Conservation (phyloP, 2,329 filamentous ascomycete species). For the Fonsecaea pugnacius region DNA sequence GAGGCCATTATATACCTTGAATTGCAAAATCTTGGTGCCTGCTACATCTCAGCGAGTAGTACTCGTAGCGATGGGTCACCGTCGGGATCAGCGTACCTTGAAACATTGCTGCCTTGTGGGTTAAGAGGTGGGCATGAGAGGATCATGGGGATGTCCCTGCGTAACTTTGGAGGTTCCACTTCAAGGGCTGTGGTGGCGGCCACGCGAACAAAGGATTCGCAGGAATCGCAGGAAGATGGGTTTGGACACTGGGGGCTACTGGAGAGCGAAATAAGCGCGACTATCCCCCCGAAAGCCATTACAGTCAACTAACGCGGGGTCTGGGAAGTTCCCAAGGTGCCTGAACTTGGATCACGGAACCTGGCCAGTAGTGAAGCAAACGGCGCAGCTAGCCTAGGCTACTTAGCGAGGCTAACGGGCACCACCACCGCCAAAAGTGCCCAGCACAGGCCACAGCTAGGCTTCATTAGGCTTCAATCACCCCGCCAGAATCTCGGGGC, state of each 20-base stretch:
- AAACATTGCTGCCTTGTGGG: not conserved
- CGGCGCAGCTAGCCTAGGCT: not conserved
- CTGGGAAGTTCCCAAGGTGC: not conserved
- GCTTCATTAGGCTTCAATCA: not conserved
- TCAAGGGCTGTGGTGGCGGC: conserved; percentile 13
- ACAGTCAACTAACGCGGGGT: conserved; percentile 1
- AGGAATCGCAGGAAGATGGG: conserved; percentile 9
- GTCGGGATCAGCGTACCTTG: not conserved
- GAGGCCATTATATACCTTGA: not conserved
- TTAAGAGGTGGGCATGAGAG: not conserved
- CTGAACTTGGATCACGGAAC: not conserved
- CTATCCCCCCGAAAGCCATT: not conserved
- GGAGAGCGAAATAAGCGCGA: conserved; percentile 3
- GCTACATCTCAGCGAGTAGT: not conserved
- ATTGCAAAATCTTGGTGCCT: not conserved
- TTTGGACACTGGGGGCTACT: not conserved
- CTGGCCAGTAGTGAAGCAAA: conserved; percentile 6
- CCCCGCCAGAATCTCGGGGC: conserved; percentile 7
- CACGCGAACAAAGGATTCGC: conserved; percentile 16
- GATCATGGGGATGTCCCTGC: not conserved
- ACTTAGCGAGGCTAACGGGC: not conserved
- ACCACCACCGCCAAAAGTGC: not conserved
- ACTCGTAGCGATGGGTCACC: no score
- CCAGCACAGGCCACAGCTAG: not conserved
- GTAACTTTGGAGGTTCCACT: not conserved